These are phyloP conservation scores for Baorangia bicolor DNA, from an alignment of 768 basidiomycete species.

Conservation along the genomic window DNA sequence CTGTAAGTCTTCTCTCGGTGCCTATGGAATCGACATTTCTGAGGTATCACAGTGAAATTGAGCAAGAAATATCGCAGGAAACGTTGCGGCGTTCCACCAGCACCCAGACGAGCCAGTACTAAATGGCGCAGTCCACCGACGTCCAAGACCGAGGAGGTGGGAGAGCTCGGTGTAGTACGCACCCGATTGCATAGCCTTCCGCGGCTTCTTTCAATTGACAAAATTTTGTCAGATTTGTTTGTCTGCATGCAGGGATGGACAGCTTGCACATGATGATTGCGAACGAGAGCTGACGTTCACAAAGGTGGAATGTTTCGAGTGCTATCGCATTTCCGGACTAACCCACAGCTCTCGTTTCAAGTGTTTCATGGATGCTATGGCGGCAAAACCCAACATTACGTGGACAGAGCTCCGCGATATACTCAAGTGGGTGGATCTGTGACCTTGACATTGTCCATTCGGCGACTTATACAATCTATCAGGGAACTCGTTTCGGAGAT, in stretches of 20 bases:
- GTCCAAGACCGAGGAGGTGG: too few species aligned
- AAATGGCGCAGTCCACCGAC: too few species aligned
- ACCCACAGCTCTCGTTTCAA: not conserved
- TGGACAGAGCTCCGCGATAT: constrained; percentile 21
- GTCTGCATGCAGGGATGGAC: too few species aligned
- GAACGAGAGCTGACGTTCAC: too few species aligned
- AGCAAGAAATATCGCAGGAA: not conserved
- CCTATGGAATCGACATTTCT: not conserved
- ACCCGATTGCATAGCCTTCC: too few species aligned
- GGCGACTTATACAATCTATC: not conserved
- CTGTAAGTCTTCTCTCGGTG: constrained; percentile 1
- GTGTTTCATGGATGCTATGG: constrained; percentile 22
- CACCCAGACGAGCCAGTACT: too few species aligned
- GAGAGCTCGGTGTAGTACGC: too few species aligned
- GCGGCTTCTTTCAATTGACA: too few species aligned
- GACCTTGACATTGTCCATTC: not conserved
- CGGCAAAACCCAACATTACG: constrained; percentile 8
- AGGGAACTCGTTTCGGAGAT: constrained; percentile 19
- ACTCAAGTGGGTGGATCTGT: constrained; percentile 13
- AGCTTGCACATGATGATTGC: too few species aligned
- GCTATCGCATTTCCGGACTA: not conserved
- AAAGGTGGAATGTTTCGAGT: too few species aligned
- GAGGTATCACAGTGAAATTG: constrained; percentile 4
- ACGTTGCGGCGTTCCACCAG: too few species aligned
- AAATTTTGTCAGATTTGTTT: too few species aligned